Base-by-base conservation (phyloP, 805 yeast species). In the Suhomyces sp. region DNA sequence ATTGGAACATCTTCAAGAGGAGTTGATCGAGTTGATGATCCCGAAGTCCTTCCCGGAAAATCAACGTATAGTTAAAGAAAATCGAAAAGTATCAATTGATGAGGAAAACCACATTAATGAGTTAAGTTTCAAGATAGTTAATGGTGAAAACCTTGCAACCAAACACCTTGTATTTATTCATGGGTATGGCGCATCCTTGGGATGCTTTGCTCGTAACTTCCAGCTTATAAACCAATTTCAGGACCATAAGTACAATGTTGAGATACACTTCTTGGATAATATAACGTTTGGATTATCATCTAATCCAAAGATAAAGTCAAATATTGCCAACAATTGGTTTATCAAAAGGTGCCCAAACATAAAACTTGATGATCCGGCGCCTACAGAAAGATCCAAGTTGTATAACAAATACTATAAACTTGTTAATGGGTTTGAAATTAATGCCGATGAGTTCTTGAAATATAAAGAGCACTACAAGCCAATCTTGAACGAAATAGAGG, bases 101-200 rank as follows among this genome's bases (percentile, higher is more conserved):
- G 39, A 39, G 2, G 33, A 45, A 3, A 59, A 65, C 38, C 39
- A 42, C 36, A 58, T 68, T 24, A 68, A 65, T 37, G 69, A 66
- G 39, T 45, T 68, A 13, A 45, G 51, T 13, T 56, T 67, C 24
- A 53, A 53, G 19, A 48, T 68, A 14, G 41, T 40, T 14, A 61
- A 66, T 35, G 43, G 50, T 35, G 41, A 54, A 4, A 23, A 22
- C 1, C 43, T 37, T 8, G 38, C 38, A 3, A 51, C 59, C 1
- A 72, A 60, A 38, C 63, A 74, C 48, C 42, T 76, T 15, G 81
- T 75, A 3, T 68, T 76, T 57, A 37, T 76, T 14, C 82, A 76
- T 47, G 82, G 82, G 0, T 76, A 72, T 51, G 81, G 77, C 0
- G 79, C 81, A 1, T 65, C 77, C 0, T 51, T 65, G 12, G 80